phyloP scores from a whole-genome alignment of 192 early-diverging fungal species.

The Rhizophagus prolifer region DNA sequence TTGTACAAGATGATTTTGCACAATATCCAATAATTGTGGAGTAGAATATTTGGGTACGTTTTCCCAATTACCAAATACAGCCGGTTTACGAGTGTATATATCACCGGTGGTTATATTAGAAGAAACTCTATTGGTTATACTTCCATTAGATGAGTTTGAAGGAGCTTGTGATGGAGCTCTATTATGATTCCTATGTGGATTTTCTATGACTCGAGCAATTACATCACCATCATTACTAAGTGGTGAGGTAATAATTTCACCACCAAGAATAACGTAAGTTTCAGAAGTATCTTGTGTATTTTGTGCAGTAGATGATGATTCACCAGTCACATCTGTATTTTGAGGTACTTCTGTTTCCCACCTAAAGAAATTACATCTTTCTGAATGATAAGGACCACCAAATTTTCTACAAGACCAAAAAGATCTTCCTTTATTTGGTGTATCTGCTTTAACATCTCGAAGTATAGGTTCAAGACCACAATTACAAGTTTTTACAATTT shows the following conservation, averaged over 20 bases:
- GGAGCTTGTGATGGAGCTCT: background rate
- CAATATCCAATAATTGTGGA: background rate
- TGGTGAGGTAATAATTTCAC: background rate
- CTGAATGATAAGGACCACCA: background rate
- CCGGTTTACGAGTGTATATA: background rate
- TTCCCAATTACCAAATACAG: background rate
- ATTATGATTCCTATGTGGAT: background rate
- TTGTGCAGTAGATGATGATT: background rate
- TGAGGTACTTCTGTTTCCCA: background rate
- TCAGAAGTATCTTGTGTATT: background rate
- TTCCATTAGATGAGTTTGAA: no score
- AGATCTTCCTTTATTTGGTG: background rate
- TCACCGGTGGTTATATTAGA: background rate
- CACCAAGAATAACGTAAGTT: no score
- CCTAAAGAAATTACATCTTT: background rate
- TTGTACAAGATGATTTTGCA: background rate
- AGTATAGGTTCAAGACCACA: background rate
- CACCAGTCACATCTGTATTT: background rate
- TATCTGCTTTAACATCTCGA: background rate
- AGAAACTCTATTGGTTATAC: no score
- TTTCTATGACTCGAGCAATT: background rate
- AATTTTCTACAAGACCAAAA: background rate
- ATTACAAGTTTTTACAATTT: background rate
- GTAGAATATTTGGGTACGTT: background rate
- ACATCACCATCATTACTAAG: no score